Percentiles rank a stretch among this genome's conserved stretches.
phyloP scores from a whole-genome alignment of 352 stramenopile species.

The Globisporangium irregulare region DNA sequence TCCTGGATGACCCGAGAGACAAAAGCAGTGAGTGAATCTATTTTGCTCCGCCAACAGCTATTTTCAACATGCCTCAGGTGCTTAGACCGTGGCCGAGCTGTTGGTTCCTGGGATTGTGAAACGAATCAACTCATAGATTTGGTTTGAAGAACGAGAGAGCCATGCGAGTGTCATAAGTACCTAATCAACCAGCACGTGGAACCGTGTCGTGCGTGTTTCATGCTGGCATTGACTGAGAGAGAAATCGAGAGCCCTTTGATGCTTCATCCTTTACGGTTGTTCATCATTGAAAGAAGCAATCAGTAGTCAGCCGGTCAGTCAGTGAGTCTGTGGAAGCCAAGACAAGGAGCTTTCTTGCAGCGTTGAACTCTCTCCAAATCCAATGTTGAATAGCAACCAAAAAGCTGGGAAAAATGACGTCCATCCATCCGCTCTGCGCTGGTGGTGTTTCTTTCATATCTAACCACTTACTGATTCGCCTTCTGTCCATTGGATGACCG shows the following conservation, averaged over 20 bases:
- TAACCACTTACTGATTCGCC: conserved; percentile 5
- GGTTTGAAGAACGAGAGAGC: not conserved
- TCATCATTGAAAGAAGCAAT: not conserved
- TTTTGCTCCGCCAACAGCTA: conserved; percentile 7
- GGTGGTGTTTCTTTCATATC: too few relatives aligned
- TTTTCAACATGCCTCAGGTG: conserved; percentile 10
- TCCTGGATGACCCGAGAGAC: not conserved
- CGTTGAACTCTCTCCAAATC: not conserved
- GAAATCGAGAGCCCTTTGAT: too few relatives aligned
- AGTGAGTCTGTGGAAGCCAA: too few relatives aligned
- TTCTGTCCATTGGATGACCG: conserved; percentile 20
- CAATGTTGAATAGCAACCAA: too few relatives aligned
- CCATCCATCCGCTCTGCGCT: not conserved
- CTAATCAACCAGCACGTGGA: too few relatives aligned
- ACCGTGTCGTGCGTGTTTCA: too few relatives aligned
- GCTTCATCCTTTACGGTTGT: not conserved
- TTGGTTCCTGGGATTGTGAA: not conserved
- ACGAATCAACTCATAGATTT: not conserved
- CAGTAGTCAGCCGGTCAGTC: too few relatives aligned
- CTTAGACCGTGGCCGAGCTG: not conserved
- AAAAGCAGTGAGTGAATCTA: conserved; percentile 6
- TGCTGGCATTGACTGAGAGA: too few relatives aligned
- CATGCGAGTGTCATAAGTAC: too few relatives aligned
- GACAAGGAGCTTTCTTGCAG: not conserved
- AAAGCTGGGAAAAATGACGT: not conserved